These are phyloP conservation scores for Penicillium daleae DNA, from an alignment of 495 filamentous ascomycete genomes.

Conservation along the genomic window DNA sequence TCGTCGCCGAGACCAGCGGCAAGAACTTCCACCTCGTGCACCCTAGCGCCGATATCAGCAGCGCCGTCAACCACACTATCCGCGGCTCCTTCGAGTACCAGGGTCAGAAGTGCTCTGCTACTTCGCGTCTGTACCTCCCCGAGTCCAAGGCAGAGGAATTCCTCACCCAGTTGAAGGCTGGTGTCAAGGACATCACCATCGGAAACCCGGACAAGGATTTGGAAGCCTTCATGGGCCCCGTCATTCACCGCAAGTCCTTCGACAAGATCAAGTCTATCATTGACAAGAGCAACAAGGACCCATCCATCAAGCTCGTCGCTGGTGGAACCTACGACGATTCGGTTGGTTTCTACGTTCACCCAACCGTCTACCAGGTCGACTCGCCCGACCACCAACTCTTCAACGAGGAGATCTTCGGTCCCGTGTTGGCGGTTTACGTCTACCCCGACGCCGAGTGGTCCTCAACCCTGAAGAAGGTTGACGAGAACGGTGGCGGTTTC, in stretches of 20 bases:
- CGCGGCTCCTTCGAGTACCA: constrained; percentile 89
- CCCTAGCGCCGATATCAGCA: constrained; percentile 69
- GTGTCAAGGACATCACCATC: constrained; percentile 46
- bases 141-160: constrained; percentile 67
- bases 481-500: constrained; percentile 64
- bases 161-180: constrained; percentile 52
- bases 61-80: constrained; percentile 79
- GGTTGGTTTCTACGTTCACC: constrained; percentile 71
- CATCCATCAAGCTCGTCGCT: constrained; percentile 61
- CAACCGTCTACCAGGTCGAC: constrained; percentile 69
- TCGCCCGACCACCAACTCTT: constrained; percentile 67
- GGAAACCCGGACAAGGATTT: constrained; percentile 64
- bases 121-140: constrained; percentile 75
- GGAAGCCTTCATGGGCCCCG: constrained; percentile 73
- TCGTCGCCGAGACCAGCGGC: constrained; percentile 85
- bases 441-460: constrained; percentile 68
- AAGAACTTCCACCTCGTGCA: constrained; percentile 94
- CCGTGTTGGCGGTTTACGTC: constrained; percentile 69
- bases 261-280: constrained; percentile 70
- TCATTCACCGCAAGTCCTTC: constrained; percentile 75
- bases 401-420: constrained; percentile 76
- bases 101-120: constrained; percentile 88
- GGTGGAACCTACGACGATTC: constrained; percentile 73
- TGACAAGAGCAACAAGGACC: constrained; percentile 68
- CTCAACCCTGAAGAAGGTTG: constrained; percentile 57